Evolutionary conservation across 2,329 filamentous ascomycete species (phyloP).

Genomic region (Cadophora luteo-olivacea): DNA sequence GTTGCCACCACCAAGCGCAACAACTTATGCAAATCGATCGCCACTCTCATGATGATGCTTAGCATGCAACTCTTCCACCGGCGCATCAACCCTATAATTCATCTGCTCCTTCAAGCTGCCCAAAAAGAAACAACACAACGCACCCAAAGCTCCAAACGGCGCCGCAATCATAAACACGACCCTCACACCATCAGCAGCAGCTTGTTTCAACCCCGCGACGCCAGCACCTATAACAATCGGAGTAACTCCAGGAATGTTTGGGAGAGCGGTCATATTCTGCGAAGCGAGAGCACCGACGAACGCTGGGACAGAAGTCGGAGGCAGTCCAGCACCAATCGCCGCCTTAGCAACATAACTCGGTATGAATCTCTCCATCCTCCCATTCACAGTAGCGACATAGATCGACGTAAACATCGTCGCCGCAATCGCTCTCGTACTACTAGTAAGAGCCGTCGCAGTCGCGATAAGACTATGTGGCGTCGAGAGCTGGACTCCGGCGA

Average conservation of each 20-base stretch:
- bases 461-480: constrained; percentile 47
- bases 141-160: constrained; percentile 32
- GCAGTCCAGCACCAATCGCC: constrained; percentile 23
- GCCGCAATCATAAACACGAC: constrained; percentile 35
- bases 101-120: constrained; percentile 30
- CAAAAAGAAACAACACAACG: constrained; percentile 30
- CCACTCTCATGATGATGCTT: background rate
- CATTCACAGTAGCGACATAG: background rate
- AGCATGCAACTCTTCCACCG: constrained; percentile 27
- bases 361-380: background rate
- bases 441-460: constrained; percentile 45
- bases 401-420: constrained; percentile 6
- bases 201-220: constrained; percentile 28
- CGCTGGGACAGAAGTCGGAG: constrained; percentile 19
- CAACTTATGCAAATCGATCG: background rate
- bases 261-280: constrained; percentile 19
- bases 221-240: constrained; percentile 27
- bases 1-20: too few species aligned
- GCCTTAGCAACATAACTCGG: constrained; percentile 21
- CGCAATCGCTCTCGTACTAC: constrained; percentile 49
- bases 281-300: constrained; percentile 21
- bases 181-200: constrained; percentile 30
- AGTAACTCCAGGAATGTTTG: constrained; percentile 22
- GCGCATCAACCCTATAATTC: constrained; percentile 34
- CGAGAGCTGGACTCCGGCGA: constrained; percentile 49